Base-by-base conservation (phyloP, 805 yeast species). In the Ogataea chonburiensis region DNA sequence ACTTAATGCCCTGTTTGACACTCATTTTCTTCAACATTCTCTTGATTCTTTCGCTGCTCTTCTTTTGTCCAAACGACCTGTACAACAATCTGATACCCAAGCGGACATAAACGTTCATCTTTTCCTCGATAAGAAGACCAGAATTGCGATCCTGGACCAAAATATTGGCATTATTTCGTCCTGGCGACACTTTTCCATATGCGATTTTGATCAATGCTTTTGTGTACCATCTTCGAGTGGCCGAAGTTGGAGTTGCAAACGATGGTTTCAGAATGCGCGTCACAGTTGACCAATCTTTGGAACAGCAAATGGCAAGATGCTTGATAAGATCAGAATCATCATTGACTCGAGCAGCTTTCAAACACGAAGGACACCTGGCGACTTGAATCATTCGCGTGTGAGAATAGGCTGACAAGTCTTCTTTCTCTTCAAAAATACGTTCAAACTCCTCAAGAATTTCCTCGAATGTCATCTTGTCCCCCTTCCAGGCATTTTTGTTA, bases 131-230 rank as follows among this genome's bases (percentile, higher is more conserved):
- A n/a, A 91, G 77, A 29, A 86, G 73, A 0, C 98, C 98, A 0
- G 96, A 81, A 12, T 73, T 68, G 43, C 98, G 70, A 57, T 93
- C 97, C 58, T 93, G 98, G 2, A 91, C 97, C 32, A 93, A 66
- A 19, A 93, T 91, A 54, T 91, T 91, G 7, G 97, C 98, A 31
- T 94, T 87, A 55, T 91, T 86, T 16, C 81, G 79, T 2, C 97
- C 97, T 23, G 91, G 62, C 31, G 79, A 78, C 56, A 88, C 83
- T 50, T 83, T 83, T 0, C 98, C 98, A 55, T 86, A 88, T 0
- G 93, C 86, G 30, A 93, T 64, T 53, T 87, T 89, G 32, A 88
- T 82, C 38, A 89, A 65, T 3, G 85, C 74, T 51, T 84, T 87
- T 3, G 89, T 72, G 53, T 84, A 86, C 98, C 98, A 89, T 42